Evolutionary conservation across 2,329 filamentous ascomycete species (phyloP), one percentile per base, ranked within the genome.

Genomic region (Arachnomyces sp.): DNA sequence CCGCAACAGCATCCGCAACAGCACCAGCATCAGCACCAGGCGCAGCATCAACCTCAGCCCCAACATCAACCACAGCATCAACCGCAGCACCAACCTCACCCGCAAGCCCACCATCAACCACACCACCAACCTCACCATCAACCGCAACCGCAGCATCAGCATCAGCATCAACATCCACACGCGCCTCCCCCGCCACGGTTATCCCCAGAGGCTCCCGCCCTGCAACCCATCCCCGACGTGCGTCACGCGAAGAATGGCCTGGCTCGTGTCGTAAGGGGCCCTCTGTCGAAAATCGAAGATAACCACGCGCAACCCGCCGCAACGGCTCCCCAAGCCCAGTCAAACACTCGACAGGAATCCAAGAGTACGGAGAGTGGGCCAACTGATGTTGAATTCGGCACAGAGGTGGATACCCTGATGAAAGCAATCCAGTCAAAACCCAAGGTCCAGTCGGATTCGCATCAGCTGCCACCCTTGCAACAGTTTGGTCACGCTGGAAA

Each of bases 401-500:
- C 88, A 0, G 78, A 86, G 43, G 80, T 95, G 29, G 89, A 95
- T 58, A 81, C 79, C 31, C 66, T 96, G 31, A 94, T 95, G 87
- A 87, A 82, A 61, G 78, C 82, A 1, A 90, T 95, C 34, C 88
- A 94, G 59, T 68, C 76, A 33, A 84, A 82, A 54, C 63, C 71
- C 28, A 46, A 39, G 44, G 40, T 34, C 29, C 49, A 51, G 38
- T 38, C 45, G 41, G 45, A 40, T 30, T 39, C 39, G 40, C 58
- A 57, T 25, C 57, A 60, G 38, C 46, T 59, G 14, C 57, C 62
- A 29, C 52, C 57, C 11, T 52, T 61, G 4, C 64, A 64, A 38
- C 56, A 63, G 25, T 45, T 61, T 32, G 49, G 58, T 16, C 47
- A 56, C 34, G 49, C 44, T 13, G 44, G 43, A 16, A 49, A 39